Evolutionary conservation across 148 eudicot genomes (phyloP).

Genomic region (Persicaria maculosa): DNA sequence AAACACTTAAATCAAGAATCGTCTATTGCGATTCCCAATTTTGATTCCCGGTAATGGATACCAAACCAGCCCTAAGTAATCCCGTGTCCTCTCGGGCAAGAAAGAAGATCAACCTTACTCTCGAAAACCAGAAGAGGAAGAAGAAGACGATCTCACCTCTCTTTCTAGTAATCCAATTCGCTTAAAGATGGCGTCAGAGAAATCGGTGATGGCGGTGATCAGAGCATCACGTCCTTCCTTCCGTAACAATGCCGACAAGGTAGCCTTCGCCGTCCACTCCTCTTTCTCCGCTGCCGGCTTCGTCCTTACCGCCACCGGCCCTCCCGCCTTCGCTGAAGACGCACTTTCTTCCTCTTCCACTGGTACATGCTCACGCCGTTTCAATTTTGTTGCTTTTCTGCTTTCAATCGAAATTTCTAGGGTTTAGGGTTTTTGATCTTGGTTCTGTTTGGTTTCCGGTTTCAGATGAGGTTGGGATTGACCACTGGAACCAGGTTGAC

Average conservation of each 20-base stretch:
- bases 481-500: conserved; percentile 62
- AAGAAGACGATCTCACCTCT: too few species aligned
- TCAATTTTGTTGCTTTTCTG: neutral
- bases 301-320: conserved; percentile 55
- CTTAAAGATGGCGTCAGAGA: conserved; percentile 40
- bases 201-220: conserved; percentile 62
- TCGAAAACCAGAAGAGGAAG: too few species aligned
- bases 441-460: neutral
- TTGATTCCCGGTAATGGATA: too few species aligned
- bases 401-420: neutral
- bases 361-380: conserved; percentile 27
- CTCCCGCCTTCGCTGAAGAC: conserved; percentile 47
- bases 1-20: too few species aligned
- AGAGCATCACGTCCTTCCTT: conserved; percentile 69
- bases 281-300: conserved; percentile 60
- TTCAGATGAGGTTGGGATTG: conserved; percentile 80
- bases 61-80: too few species aligned
- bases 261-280: conserved; percentile 64
- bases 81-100: too few species aligned
- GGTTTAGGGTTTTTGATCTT: neutral
- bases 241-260: conserved; percentile 48
- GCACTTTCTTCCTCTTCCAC: conserved; percentile 39
- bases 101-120: too few species aligned
- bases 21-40: too few species aligned
- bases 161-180: neutral